Conservation (phyloP, 306 rosid species). For the Trifolium subterraneum region DNA sequence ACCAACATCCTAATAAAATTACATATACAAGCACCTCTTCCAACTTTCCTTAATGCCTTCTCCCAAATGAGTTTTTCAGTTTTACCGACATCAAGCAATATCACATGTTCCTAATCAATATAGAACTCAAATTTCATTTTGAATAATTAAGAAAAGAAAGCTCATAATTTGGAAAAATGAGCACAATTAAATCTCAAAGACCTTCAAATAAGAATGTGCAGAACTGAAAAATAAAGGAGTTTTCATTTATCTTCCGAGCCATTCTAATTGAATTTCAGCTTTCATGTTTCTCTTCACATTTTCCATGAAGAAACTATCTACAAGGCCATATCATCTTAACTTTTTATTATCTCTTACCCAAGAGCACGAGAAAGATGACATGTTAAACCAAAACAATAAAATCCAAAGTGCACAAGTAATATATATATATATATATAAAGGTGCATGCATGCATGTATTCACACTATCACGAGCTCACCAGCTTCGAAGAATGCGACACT, state of each 20-base stretch:
- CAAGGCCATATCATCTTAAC: conserved; percentile 16
- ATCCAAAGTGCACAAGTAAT: conserved; percentile 24
- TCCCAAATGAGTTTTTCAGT: neutral
- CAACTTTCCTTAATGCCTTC: conserved; percentile 21
- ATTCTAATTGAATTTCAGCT: conserved; percentile 9
- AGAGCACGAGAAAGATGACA: conserved; percentile 19
- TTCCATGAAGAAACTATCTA: conserved; percentile 34
- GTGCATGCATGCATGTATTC: neutral
- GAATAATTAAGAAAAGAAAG: conserved; percentile 7
- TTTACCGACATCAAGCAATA: conserved; percentile 8
- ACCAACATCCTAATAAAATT: conserved; percentile 31
- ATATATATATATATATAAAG: neutral
- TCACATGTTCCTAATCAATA: conserved; percentile 2
- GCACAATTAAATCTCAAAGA: conserved; percentile 12
- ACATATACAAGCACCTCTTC: conserved; percentile 10
- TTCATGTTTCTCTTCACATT: neutral
- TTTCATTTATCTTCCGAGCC: conserved; percentile 11
- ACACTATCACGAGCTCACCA: conserved; percentile 60
- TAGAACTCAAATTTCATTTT: neutral
- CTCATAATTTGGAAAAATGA: conserved; percentile 18
- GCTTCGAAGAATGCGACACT: conserved; percentile 83
- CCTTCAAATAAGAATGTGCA: conserved; percentile 13
- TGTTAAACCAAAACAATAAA: conserved; percentile 23
- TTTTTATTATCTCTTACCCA: conserved; percentile 20
- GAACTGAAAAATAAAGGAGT: conserved; percentile 3